Percentiles rank a stretch among this genome's conserved stretches.
Evolutionary conservation across 2,329 filamentous ascomycete species (phyloP).

Genomic region (Dryadomyces quercus-mongolicae): DNA sequence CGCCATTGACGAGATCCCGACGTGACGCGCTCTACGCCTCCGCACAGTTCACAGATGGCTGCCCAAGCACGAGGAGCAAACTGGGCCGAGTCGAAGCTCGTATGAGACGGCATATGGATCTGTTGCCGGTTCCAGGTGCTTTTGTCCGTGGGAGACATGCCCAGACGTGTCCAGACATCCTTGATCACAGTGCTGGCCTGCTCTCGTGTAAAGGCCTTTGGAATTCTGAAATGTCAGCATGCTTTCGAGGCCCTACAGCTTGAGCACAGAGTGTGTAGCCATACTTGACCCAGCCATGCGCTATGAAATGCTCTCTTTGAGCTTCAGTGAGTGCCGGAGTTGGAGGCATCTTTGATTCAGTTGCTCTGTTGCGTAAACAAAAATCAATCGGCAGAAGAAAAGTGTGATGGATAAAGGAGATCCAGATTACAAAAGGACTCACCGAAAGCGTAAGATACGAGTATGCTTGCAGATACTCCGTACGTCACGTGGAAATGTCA

Average conservation of each 20-base stretch:
- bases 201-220: constrained; percentile 24
- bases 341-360: not conserved
- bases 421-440: too few relatives aligned
- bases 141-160: constrained; percentile 50
- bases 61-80: constrained; percentile 56
- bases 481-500: too few relatives aligned
- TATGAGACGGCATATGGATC: constrained; percentile 52
- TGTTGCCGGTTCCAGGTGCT: constrained; percentile 51
- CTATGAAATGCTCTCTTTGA: constrained; percentile 28
- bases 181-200: constrained; percentile 23
- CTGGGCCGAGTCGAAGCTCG: constrained; percentile 34
- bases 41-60: constrained; percentile 54
- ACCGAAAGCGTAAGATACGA: too few relatives aligned
- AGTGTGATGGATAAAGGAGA: too few relatives aligned
- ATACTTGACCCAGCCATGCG: constrained; percentile 27
- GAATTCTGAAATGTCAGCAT: constrained; percentile 16
- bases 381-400: too few relatives aligned
- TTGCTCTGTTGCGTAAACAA: too few relatives aligned
- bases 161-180: constrained; percentile 52
- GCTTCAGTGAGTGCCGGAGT: constrained; percentile 21
- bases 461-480: too few relatives aligned
- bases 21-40: constrained; percentile 44
- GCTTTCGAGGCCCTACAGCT: not conserved
- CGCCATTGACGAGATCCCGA: constrained; percentile 43
- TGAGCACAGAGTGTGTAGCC: not conserved